Conservation (phyloP, 768 basidiomycete genomes). For the Cystofilobasidium macerans region DNA sequence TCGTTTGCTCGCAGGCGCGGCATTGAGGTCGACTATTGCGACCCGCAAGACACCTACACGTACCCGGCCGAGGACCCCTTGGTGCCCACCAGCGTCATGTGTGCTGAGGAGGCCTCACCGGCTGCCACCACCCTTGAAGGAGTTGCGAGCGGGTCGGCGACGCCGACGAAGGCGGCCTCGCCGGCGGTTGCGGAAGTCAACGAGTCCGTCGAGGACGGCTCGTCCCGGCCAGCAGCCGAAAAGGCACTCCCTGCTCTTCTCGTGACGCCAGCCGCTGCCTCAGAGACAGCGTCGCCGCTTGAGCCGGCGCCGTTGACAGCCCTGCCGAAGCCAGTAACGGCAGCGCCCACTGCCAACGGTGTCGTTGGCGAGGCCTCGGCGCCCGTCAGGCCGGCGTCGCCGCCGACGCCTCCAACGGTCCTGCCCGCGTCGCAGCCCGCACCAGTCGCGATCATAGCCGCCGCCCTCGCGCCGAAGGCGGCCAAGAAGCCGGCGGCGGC, state of each 20-base stretch:
- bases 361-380: not conserved
- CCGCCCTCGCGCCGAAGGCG: not conserved
- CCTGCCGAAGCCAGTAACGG: not conserved
- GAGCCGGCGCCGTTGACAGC: no score
- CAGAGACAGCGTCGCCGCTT: not conserved
- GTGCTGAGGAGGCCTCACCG: no score
- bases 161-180: no score
- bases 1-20: not conserved
- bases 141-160: no score
- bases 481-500: not conserved
- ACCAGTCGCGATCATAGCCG: not conserved
- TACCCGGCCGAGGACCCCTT: not conserved
- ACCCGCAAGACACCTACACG: not conserved
- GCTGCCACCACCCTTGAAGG: no score
- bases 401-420: no score
- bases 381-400: not conserved
- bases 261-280: not conserved
- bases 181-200: no score
- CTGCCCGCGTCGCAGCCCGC: not conserved
- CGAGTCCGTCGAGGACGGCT: no score
- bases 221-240: no score
- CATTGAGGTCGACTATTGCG: not conserved
- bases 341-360: not conserved
- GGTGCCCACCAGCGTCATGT: not conserved
- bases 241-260: no score